Evolutionary conservation across 202 grass and related monocot genomes (phyloP), one percentile per base, ranked within the genome.

Genomic region (Zoysia matrella): DNA sequence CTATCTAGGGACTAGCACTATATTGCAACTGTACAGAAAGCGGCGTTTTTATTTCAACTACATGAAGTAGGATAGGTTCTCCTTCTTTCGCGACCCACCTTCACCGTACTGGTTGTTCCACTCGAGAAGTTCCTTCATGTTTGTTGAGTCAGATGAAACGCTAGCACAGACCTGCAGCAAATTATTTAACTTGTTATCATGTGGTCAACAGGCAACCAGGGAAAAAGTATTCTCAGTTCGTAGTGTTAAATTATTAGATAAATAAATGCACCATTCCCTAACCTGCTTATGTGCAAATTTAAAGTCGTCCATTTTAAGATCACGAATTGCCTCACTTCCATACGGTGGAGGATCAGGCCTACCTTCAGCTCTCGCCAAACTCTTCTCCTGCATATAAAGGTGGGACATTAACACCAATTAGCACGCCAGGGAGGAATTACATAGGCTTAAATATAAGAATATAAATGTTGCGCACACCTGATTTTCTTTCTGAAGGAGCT

Each of bases 91-190:
- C 0, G 89, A 97, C 14, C 87, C 85, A 1, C 91, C 94, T 67
- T 88, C 84, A 11, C 91, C 94, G 51, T 90, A 93, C 11, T 77
- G 65, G 9, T 91, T 61, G 18, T 97, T 97, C 94, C 94, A 97
- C 76, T 86, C n/a, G 47, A 73, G 16, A 71, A 97, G 82, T 75
- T 66, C 52, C 40, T 69, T 86, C 86, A 82, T 91, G 77, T 75
- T 86, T 49, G 45, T 22, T 50, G 91, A 91, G 80, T 85, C 91
- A 8, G 91, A 82, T n/a, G 89, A 86, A 11, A 90, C 74, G 74
- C 94, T 93, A 51, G 91, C 85, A 57, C 87, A 76, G 9, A 90
- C 89, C 94, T 97, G 77, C 47, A 91, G 45, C 11, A 72, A 49
- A 67, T 63, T 12, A 53, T 56, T 11, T 47, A 69, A 60, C 68